Evolutionary conservation across 768 basidiomycete species (phyloP).

Genomic region (Leccinum arenicola): DNA sequence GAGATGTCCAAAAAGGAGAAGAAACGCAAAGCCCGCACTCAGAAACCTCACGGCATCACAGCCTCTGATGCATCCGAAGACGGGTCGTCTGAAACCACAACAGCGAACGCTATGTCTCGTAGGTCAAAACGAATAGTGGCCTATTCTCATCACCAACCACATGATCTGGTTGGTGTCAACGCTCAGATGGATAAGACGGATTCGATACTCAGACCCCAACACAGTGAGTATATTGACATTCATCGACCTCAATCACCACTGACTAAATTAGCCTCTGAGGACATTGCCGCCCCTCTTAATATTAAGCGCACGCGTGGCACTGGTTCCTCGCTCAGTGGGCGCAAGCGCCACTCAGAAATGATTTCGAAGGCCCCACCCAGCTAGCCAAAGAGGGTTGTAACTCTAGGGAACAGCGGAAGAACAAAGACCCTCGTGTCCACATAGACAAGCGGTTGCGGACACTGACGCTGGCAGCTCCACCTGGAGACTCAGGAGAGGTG

Average conservation of each 20-base stretch:
- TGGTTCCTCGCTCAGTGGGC: not conserved
- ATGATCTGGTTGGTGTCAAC: not conserved
- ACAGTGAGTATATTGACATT: not conserved
- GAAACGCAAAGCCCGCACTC: conserved; percentile 25
- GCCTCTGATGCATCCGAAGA: conserved; percentile 24
- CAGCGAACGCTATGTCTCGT: conserved; percentile 2
- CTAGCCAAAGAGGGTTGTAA: not conserved
- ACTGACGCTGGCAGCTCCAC: not conserved
- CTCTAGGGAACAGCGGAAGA: not conserved
- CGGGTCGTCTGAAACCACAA: conserved; percentile 7
- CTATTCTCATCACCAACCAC: not conserved
- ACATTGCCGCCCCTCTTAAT: not conserved
- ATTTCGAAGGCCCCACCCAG: not conserved
- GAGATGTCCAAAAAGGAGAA: conserved; percentile 1
- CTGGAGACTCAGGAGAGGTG: not conserved
- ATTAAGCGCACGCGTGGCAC: not conserved
- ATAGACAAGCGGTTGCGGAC: conserved; percentile 14
- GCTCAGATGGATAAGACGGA: not conserved
- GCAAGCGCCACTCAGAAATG: not conserved
- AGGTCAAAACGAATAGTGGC: conserved; percentile 13
- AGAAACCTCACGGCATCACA: conserved; percentile 16
- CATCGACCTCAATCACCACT: not conserved
- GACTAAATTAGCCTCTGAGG: not conserved
- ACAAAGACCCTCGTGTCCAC: not conserved
- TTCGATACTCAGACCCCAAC: not conserved